Evolutionary conservation across 345 rosid genomes (phyloP).

Genomic region (Microcos paniculata): DNA sequence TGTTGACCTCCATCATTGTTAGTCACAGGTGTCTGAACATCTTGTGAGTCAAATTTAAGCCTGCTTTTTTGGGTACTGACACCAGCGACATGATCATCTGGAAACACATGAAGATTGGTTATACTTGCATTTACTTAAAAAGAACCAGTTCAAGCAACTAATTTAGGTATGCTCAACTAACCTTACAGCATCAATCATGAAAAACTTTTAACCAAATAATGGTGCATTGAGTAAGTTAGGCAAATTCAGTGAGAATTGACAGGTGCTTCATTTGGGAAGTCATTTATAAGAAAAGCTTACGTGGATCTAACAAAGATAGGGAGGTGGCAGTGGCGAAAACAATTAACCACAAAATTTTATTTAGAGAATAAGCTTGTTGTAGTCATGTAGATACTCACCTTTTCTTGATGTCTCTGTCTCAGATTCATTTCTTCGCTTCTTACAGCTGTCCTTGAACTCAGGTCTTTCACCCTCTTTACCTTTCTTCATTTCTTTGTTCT

Average conservation of each 20-base stretch:
- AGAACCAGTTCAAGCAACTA: constrained; percentile 15
- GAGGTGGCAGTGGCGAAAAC: not conserved
- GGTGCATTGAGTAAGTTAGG: not conserved
- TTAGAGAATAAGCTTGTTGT: constrained; percentile 11
- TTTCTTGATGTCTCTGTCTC: constrained; percentile 32
- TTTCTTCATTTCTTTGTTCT: constrained; percentile 36
- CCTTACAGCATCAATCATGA: constrained; percentile 4
- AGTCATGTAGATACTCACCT: constrained; percentile 37
- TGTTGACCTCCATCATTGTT: constrained; percentile 44
- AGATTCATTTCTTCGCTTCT: constrained; percentile 44
- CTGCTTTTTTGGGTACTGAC: constrained; percentile 23
- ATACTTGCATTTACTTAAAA: constrained; percentile 11
- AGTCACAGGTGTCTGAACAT: constrained; percentile 27
- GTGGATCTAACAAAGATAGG: not conserved
- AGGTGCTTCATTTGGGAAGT: not conserved
- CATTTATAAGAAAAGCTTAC: not conserved
- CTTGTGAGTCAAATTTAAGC: constrained; percentile 36
- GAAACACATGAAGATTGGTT: not conserved
- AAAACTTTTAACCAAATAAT: not conserved
- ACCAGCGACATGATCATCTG: constrained; percentile 29
- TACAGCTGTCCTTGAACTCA: constrained; percentile 56
- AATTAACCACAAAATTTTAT: not conserved
- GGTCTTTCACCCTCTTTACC: constrained; percentile 34
- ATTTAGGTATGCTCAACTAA: not conserved
- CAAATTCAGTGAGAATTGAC: not conserved